These are phyloP conservation scores for Paxillus involutus DNA, from an alignment of 768 basidiomycete species.

Conservation along the genomic window DNA sequence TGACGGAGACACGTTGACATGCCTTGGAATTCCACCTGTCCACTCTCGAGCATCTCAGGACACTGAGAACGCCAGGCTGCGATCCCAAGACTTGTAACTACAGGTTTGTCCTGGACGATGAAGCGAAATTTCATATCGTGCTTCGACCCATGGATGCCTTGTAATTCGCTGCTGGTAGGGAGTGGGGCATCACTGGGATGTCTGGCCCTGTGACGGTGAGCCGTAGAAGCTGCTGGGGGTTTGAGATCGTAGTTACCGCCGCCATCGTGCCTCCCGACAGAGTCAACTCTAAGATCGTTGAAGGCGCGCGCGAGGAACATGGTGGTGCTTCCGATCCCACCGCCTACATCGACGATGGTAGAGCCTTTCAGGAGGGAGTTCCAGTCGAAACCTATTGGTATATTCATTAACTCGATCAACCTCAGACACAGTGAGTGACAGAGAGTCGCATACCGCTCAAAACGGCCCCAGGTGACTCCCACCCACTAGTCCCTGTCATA, in stretches of 20 bases:
- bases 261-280: constrained; percentile 1
- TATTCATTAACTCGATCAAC: not conserved
- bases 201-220: not conserved
- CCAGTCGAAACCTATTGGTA: constrained; percentile 58
- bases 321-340: constrained; percentile 59
- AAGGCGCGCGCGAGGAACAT: constrained; percentile 44
- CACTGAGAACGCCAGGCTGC: constrained; percentile 61
- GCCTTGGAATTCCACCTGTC: constrained; percentile 55
- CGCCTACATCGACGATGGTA: constrained; percentile 66
- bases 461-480: constrained; percentile 66
- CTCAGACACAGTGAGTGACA: not conserved
- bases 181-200: constrained; percentile 1
- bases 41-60: constrained; percentile 55
- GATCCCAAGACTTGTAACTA: constrained; percentile 51
- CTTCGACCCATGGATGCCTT: constrained; percentile 13
- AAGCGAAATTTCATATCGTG: constrained; percentile 38
- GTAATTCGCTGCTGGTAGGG: not conserved
- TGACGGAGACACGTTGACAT: not conserved
- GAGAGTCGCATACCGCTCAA: constrained; percentile 44
- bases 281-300: constrained; percentile 6
- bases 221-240: not conserved
- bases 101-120: constrained; percentile 61
- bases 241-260: not conserved
- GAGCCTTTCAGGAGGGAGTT: constrained; percentile 46
- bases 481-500: constrained; percentile 70